A percentile compares a stretch with the other conserved stretches of the same genome.
Conservation (phyloP, 805 yeast species). For the Sugiyamaella boreocaroliniensis region DNA sequence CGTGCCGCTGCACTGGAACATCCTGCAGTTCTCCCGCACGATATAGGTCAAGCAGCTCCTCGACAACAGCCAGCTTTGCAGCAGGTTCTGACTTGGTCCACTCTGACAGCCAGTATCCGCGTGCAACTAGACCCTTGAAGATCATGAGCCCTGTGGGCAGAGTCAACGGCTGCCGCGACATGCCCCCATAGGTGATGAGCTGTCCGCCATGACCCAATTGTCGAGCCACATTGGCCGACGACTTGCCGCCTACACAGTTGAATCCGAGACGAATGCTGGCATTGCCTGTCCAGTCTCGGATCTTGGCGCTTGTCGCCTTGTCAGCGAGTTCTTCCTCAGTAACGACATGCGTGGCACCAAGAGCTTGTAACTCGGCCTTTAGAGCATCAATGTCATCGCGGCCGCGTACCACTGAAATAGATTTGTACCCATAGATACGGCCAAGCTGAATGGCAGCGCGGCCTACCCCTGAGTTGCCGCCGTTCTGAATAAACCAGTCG, state of each 20-base stretch:
- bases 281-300: slow-evolving; percentile 38
- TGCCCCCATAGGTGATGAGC: slow-evolving; percentile 91
- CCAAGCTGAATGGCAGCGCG: slow-evolving; percentile 87
- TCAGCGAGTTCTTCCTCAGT: slow-evolving; percentile 80
- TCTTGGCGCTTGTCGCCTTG: slow-evolving; percentile 55
- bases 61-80: slow-evolving; percentile 49
- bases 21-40: slow-evolving; percentile 48
- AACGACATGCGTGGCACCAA: slow-evolving; percentile 85
- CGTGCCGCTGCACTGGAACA: slow-evolving; percentile 40
- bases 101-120: slow-evolving; percentile 90
- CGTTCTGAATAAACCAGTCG: slow-evolving; percentile 92
- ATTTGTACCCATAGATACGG: slow-evolving; percentile 66
- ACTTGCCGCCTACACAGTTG: slow-evolving; percentile 91
- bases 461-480: slow-evolving; percentile 94
- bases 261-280: slow-evolving; percentile 70
- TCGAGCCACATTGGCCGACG: slow-evolving; percentile 74
- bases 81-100: slow-evolving; percentile 55
- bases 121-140: slow-evolving; percentile 77
- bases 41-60: slow-evolving; percentile 51
- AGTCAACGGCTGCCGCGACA: slow-evolving; percentile 93
- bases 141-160: slow-evolving; percentile 84
- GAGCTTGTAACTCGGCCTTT: slow-evolving; percentile 45
- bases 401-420: slow-evolving; percentile 82
- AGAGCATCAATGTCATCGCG: slow-evolving; percentile 68
- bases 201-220: slow-evolving; percentile 64